Percentiles rank a stretch among this genome's conserved stretches.
Conservation (phyloP, 192 early-diverging fungal genomes). For the Spinellus fusiger region DNA sequence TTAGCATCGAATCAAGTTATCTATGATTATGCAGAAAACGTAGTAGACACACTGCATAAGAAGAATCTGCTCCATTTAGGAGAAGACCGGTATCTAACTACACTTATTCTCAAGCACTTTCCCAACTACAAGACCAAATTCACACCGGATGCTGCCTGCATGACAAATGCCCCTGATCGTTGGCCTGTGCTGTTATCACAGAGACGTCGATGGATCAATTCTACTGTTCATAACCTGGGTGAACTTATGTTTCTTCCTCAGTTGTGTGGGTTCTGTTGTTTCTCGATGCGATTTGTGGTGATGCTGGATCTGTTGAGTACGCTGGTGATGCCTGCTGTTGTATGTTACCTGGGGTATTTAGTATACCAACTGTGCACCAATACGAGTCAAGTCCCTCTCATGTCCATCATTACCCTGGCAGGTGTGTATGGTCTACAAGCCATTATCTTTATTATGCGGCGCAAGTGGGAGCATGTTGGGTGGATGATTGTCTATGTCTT, state of each 20-base stretch:
- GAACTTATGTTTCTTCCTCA: constrained; percentile 90
- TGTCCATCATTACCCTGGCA: constrained; percentile 80
- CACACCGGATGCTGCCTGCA: constrained; percentile 86
- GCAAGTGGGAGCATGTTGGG: constrained; percentile 67
- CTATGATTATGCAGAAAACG: constrained; percentile 89
- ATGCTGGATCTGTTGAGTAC: constrained; percentile 93
- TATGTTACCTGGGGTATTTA: constrained; percentile 84
- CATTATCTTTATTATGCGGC: constrained; percentile 72
- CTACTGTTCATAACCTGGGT: constrained; percentile 96
- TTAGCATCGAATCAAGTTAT: constrained; percentile 86
- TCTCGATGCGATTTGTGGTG: constrained; percentile 95
- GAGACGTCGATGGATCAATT: constrained; percentile 99
- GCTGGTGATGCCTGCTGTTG: constrained; percentile 85
- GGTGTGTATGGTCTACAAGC: constrained; percentile 89
- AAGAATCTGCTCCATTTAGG: constrained; percentile 98
- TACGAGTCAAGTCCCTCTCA: constrained; percentile 63
- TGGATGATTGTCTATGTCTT: constrained; percentile 91
- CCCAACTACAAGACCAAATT: constrained; percentile 93
- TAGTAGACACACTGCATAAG: constrained; percentile 95
- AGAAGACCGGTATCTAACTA: constrained; percentile 98
- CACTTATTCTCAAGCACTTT: constrained; percentile 94
- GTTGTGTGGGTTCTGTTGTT: constrained; percentile 95
- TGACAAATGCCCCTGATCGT: constrained; percentile 89
- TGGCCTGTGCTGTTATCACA: constrained; percentile 94
- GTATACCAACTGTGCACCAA: constrained; percentile 58